Conservation (phyloP, 768 basidiomycete species). For the Trametes elegans region DNA sequence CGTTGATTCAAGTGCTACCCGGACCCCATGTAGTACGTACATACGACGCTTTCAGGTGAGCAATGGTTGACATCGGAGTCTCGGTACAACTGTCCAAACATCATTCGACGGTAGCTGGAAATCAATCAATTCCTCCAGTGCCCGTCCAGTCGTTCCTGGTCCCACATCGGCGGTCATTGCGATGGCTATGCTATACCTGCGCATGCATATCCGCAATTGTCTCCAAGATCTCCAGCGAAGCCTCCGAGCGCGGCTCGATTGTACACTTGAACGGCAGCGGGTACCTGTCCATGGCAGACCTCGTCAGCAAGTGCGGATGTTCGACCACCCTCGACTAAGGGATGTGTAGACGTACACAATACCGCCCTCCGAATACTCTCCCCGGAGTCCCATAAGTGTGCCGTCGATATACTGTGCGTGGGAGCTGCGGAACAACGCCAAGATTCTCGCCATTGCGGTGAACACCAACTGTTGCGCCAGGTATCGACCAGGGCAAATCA, state of each 20-base stretch:
- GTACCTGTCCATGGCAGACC: neutral
- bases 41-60: no score
- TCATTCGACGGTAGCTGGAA: no score
- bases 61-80: no score
- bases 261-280: neutral
- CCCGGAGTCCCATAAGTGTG: neutral
- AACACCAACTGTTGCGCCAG: constrained; percentile 9
- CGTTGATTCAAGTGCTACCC: no score
- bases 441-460: constrained; percentile 6
- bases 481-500: constrained; percentile 16
- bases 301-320: neutral
- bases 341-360: neutral
- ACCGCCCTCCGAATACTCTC: neutral
- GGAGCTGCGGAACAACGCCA: constrained; percentile 16
- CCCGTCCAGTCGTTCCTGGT: no score
- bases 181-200: no score
- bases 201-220: neutral
- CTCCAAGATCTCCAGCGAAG: neutral
- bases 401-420: neutral
- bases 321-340: neutral
- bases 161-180: no score
- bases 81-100: no score
- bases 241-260: neutral
- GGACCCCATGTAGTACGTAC: no score
- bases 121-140: no score